Base-by-base conservation (phyloP, 2,329 filamentous ascomycete genomes). In the Diaporthe nobilis region DNA sequence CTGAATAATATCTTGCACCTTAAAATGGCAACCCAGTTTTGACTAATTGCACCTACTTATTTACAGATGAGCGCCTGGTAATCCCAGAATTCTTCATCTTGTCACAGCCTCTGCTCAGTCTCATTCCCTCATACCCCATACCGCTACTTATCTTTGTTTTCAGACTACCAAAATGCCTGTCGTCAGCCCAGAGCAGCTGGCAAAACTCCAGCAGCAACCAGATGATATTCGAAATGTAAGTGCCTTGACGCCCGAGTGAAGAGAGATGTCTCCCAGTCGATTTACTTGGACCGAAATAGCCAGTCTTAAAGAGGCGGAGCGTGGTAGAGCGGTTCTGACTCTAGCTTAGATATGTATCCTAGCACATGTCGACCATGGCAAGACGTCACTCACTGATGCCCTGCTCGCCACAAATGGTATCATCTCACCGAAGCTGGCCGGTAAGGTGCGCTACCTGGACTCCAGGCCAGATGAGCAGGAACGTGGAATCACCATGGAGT, bases 401-500 rank as follows among this genome's bases (percentile, higher is more conserved):
- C 91, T 99, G 72, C 94, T 99, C 81, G 96, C 97, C 85, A 98
- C 97, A 79, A 99, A 99, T 90, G 97, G 97, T 87, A 98, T 99
- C 87, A 99, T 99, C 82, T 98, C 97, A 42, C 95, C 96, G 74
- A 98, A 98, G 84, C 90, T 98, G 82, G 97, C 97, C 74, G 97
- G 97, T 84, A 98, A 98, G 88, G 97, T 99, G 85, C 94, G 97
- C 79, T 99, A 98, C 82, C 92, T 99, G 76, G 97, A 99, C 86
- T 98, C 97, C 31, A 90, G 97, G 58, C 96, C 96, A 1, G 97
- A 99, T 85, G 97, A 99, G 84, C 97, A 99, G 85, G 90, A 94
- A 22, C 93, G 97, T 78, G 97, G 97, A 74, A 99, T 99, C 82
- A 99, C 97, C n/a, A 99, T 99, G 97, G 97, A 99, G 84, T 98